Percentiles rank a stretch among this genome's conserved stretches.
Conservation (phyloP, 1,139 yeast species). For the Martiniozyma asiatica region DNA sequence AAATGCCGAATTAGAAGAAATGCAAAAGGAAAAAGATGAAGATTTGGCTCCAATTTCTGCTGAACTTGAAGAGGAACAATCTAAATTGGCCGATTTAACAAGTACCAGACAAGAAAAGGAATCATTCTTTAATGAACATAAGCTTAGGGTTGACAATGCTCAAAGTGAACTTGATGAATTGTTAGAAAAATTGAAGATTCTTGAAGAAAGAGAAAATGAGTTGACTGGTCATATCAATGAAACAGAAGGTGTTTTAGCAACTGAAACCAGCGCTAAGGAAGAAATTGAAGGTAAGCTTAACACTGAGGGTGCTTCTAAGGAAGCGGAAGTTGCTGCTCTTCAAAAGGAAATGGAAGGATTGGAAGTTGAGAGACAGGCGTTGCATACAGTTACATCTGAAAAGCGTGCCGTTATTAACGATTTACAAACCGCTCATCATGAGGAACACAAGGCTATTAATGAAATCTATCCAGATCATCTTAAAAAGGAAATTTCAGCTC, state of each 20-base stretch:
- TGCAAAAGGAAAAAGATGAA: constrained; percentile 22
- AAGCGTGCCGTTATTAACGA: constrained; percentile 35
- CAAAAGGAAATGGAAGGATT: constrained; percentile 28
- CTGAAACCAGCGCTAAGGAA: constrained; percentile 3
- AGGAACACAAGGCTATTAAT: constrained; percentile 33
- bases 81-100: constrained; percentile 17
- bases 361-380: constrained; percentile 31
- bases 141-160: constrained; percentile 15
- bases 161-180: constrained; percentile 15
- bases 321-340: constrained; percentile 22
- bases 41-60: constrained; percentile 22
- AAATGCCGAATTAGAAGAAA: constrained; percentile 23
- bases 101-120: constrained; percentile 20
- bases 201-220: constrained; percentile 15
- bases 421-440: constrained; percentile 29
- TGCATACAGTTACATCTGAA: constrained; percentile 29
- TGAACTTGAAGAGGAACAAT: constrained; percentile 20
- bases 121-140: constrained; percentile 17
- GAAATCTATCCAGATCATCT: constrained; percentile 43
- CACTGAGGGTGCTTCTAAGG: constrained; percentile 8
- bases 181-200: constrained; percentile 15
- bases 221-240: constrained; percentile 14
- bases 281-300: constrained; percentile 1
- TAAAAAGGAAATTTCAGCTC: constrained; percentile 27
- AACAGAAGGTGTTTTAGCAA: constrained; percentile 10